Evolutionary conservation across 2,329 filamentous ascomycete species (phyloP).

Genomic region (Exophiala lecanii-corni): DNA sequence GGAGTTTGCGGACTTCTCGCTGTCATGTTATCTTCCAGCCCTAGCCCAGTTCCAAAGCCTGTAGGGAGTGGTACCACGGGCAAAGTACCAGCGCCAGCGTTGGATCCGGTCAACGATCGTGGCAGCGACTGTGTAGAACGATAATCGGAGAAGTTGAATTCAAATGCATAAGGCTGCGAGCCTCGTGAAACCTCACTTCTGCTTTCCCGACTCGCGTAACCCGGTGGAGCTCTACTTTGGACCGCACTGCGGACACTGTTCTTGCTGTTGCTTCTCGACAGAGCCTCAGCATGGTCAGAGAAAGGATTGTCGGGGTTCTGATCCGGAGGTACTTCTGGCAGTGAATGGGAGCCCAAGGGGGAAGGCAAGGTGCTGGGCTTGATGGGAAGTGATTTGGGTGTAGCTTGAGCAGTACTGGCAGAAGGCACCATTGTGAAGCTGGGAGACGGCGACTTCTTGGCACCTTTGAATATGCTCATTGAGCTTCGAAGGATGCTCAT

Average conservation of each 20-base stretch:
- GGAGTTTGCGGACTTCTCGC: not conserved
- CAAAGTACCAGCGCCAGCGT: not conserved
- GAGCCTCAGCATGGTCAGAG: not conserved
- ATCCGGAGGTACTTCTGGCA: too few relatives aligned
- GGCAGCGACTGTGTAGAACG: not conserved
- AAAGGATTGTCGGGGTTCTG: not conserved
- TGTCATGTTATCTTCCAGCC: conserved; percentile 1
- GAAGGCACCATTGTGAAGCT: not conserved
- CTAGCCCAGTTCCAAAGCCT: not conserved
- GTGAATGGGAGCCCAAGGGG: too few relatives aligned
- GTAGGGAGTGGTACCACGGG: not conserved
- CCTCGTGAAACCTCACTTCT: not conserved
- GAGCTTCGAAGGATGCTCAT: too few relatives aligned
- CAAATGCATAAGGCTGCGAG: not conserved
- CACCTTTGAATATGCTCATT: too few relatives aligned
- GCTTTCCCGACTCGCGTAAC: not conserved
- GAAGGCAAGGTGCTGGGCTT: not conserved
- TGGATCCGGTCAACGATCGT: not conserved
- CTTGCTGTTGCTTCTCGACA: not conserved
- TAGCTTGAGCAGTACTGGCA: not conserved
- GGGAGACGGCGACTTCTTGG: not conserved
- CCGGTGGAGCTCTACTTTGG: not conserved
- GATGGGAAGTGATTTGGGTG: not conserved
- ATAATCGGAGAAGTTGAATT: not conserved
- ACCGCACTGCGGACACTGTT: not conserved